Conservation (phyloP, 345 rosid species). For the Bruguiera sexangula region DNA sequence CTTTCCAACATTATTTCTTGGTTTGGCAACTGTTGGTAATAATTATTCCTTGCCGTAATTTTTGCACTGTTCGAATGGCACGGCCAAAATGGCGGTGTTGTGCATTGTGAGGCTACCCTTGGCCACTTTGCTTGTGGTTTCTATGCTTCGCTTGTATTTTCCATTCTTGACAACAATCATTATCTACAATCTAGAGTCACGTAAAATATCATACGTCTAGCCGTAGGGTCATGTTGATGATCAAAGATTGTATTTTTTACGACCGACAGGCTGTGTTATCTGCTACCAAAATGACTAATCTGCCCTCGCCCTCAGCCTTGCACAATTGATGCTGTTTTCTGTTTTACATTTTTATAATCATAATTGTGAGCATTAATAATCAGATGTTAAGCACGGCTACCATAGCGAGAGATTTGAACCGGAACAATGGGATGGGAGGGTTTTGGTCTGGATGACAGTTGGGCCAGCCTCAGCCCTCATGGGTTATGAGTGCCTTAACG, state of each 20-base stretch:
- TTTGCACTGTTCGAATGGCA: conserved; percentile 7
- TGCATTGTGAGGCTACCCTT: background rate
- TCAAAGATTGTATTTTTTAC: background rate
- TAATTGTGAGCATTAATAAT: conserved; percentile 25
- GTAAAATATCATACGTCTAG: conserved; percentile 8
- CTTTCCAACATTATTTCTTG: conserved; percentile 15
- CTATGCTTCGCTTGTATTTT: background rate
- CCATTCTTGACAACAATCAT: conserved; percentile 18
- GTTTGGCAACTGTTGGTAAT: conserved; percentile 24
- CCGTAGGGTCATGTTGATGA: conserved; percentile 5
- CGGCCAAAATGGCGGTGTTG: conserved; percentile 16
- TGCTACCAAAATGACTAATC: background rate
- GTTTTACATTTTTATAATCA: conserved; percentile 37
- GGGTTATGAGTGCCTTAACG: conserved; percentile 54
- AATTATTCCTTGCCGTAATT: conserved; percentile 25
- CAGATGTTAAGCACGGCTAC: conserved; percentile 33
- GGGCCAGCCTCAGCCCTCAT: conserved; percentile 43
- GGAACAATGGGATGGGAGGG: conserved; percentile 23
- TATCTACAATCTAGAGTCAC: conserved; percentile 13
- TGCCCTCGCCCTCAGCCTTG: conserved; percentile 6
- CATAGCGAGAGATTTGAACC: conserved; percentile 14
- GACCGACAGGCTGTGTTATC: background rate
- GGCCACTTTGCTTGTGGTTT: background rate
- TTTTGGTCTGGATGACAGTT: conserved; percentile 24
- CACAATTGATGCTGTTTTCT: conserved; percentile 21